Percentiles rank a stretch among this genome's conserved stretches.
phyloP scores from a whole-genome alignment of 1,284 basidiomycete genomes.

The Leccinum solheimii region DNA sequence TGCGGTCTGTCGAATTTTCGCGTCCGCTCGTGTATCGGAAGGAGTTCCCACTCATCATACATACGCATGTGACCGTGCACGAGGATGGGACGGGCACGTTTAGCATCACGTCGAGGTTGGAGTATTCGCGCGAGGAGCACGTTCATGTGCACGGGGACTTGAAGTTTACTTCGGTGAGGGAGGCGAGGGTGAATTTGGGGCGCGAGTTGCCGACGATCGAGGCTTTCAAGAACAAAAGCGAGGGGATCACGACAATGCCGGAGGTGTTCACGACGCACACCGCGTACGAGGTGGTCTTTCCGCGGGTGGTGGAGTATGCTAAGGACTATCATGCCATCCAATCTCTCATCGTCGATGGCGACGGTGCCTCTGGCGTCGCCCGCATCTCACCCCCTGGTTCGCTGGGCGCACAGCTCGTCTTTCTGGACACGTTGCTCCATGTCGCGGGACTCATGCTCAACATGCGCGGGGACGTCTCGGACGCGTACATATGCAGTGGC shows the following conservation, averaged over 20 bases:
- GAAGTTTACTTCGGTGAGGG: slow-evolving; percentile 34
- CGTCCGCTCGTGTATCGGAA: slow-evolving; percentile 53
- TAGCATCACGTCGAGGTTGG: slow-evolving; percentile 43
- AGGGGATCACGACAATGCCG: not conserved
- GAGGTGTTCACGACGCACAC: not conserved
- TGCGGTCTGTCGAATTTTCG: slow-evolving; percentile 49
- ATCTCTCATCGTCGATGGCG: slow-evolving; percentile 49
- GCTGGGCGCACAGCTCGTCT: slow-evolving; percentile 54
- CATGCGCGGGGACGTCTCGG: slow-evolving; percentile 46
- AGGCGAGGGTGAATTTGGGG: slow-evolving; percentile 42
- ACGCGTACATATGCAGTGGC: slow-evolving; percentile 63
- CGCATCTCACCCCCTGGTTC: slow-evolving; percentile 43
- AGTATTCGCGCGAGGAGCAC: slow-evolving; percentile 34
- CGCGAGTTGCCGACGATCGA: slow-evolving; percentile 37
- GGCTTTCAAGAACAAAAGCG: slow-evolving; percentile 27
- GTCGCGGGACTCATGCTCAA: slow-evolving; percentile 70
- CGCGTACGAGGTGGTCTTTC: slow-evolving; percentile 38
- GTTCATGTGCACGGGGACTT: slow-evolving; percentile 53
- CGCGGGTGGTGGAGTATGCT: slow-evolving; percentile 66
- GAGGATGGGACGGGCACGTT: slow-evolving; percentile 45
- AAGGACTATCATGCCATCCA: slow-evolving; percentile 57
- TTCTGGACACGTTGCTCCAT: slow-evolving; percentile 67
- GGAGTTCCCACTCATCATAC: slow-evolving; percentile 37
- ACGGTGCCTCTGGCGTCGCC: slow-evolving; percentile 56
- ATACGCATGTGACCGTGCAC: slow-evolving; percentile 43